A percentile compares a stretch with the other conserved stretches of the same genome.
Evolutionary conservation across 176 grass and related monocot species (phyloP).

Genomic region (Cymbopogon citratus): DNA sequence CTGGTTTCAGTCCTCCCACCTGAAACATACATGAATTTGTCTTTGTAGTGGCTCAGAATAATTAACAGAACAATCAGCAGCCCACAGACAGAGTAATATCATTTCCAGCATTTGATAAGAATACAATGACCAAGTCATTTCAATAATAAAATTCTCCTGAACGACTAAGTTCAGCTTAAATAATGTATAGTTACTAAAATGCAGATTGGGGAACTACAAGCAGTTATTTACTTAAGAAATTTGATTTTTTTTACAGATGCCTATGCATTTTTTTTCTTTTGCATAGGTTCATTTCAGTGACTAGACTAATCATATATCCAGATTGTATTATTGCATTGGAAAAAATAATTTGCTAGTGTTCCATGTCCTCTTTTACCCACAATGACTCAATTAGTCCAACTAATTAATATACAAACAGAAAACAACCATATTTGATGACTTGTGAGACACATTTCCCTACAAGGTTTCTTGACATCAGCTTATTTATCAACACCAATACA

Average conservation of each 20-base stretch:
- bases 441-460: neutral
- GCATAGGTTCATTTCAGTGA: neutral
- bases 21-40: conserved; percentile 21
- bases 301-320: neutral
- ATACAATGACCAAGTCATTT: neutral
- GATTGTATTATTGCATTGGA: neutral
- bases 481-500: neutral
- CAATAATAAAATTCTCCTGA: neutral
- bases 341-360: neutral
- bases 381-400: neutral
- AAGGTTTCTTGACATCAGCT: neutral
- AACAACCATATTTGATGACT: neutral
- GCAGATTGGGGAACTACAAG: neutral
- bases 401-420: neutral
- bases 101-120: neutral
- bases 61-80: neutral
- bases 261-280: neutral
- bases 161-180: neutral
- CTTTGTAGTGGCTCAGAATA: conserved; percentile 9
- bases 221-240: neutral
- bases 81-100: neutral
- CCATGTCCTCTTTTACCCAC: neutral
- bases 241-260: neutral
- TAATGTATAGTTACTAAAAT: conserved; percentile 3
- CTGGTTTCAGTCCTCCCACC: conserved; percentile 64